phyloP scores from a whole-genome alignment of 2,329 filamentous ascomycete species.

The Fragosphaeria purpurea region DNA sequence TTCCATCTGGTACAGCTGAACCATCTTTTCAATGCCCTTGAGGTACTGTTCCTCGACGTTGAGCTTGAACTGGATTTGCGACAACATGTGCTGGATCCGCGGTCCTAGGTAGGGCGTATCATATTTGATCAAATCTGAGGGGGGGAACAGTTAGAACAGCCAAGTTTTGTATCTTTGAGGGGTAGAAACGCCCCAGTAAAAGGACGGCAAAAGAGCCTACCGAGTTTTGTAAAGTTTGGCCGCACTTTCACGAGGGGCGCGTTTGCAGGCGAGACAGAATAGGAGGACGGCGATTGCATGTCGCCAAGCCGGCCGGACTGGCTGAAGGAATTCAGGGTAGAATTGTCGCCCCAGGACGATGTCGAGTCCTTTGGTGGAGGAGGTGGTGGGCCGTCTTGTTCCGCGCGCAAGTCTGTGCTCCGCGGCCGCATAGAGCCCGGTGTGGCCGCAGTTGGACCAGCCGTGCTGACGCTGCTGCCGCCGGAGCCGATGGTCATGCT shows the following conservation, averaged over 20 bases:
- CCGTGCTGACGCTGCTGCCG: constrained; percentile 26
- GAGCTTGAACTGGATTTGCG: constrained; percentile 96
- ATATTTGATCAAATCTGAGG: constrained; percentile 92
- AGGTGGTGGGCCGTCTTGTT: constrained; percentile 40
- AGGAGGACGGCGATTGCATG: constrained; percentile 13
- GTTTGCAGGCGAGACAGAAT: constrained; percentile 1
- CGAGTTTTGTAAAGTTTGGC: constrained; percentile 92
- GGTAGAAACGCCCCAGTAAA: not conserved
- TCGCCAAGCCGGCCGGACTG: constrained; percentile 57
- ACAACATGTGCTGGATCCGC: constrained; percentile 97
- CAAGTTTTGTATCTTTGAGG: not conserved
- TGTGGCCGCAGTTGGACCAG: not conserved
- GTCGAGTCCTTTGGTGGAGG: constrained; percentile 66
- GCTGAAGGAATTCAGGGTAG: constrained; percentile 42
- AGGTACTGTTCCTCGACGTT: constrained; percentile 99
- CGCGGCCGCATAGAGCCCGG: constrained; percentile 28
- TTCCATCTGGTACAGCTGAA: constrained; percentile 93
- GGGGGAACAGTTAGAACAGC: not conserved
- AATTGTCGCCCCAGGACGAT: constrained; percentile 40
- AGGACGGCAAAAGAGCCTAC: constrained; percentile 39
- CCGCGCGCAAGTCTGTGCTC: constrained; percentile 35
- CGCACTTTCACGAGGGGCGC: constrained; percentile 55
- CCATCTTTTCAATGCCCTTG: constrained; percentile 98
- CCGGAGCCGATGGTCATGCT: constrained; percentile 48
- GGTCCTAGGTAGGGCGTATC: constrained; percentile 92